Conservation (phyloP, 2,329 filamentous ascomycete species). For the Talaromyces sp. region DNA sequence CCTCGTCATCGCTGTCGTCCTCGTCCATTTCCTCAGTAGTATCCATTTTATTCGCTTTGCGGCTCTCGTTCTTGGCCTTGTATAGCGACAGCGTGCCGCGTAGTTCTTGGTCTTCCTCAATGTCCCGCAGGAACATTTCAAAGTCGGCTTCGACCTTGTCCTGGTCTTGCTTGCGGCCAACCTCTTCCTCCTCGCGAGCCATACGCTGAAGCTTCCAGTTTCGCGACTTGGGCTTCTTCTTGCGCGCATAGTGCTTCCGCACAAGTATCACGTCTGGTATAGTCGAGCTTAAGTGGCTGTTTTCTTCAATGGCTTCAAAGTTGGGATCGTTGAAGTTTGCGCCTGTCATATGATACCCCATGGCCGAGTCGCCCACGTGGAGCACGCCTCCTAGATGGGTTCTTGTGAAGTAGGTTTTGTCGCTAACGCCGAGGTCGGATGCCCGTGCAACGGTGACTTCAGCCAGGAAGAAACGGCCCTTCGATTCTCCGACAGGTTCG, state of each 20-base stretch:
- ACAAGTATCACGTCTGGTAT: constrained; percentile 92
- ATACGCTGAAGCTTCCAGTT: constrained; percentile 96
- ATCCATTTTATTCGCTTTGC: constrained; percentile 43
- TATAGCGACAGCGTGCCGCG: constrained; percentile 80
- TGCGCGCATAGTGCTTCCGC: constrained; percentile 91
- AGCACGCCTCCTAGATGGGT: constrained; percentile 85
- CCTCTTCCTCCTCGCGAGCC: constrained; percentile 70
- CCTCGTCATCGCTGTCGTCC: constrained; percentile 59
- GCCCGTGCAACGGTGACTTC: constrained; percentile 86
- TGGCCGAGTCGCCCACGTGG: constrained; percentile 81
- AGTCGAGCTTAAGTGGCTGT: constrained; percentile 66
- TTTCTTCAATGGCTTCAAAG: constrained; percentile 76
- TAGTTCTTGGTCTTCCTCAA: constrained; percentile 91
- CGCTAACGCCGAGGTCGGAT: constrained; percentile 78
- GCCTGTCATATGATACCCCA: constrained; percentile 88
- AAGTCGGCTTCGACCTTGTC: constrained; percentile 88
- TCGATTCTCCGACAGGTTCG: constrained; percentile 67
- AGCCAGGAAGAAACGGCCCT: constrained; percentile 76
- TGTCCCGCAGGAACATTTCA: constrained; percentile 93
- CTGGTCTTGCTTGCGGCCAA: constrained; percentile 62
- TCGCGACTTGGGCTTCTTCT: constrained; percentile 74
- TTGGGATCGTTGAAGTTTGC: constrained; percentile 89
- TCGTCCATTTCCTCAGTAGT: constrained; percentile 50
- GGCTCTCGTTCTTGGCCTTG: constrained; percentile 56
- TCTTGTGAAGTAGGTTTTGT: constrained; percentile 80